phyloP scores from a whole-genome alignment of 441 rosid genomes.

The Adansonia gregorii region DNA sequence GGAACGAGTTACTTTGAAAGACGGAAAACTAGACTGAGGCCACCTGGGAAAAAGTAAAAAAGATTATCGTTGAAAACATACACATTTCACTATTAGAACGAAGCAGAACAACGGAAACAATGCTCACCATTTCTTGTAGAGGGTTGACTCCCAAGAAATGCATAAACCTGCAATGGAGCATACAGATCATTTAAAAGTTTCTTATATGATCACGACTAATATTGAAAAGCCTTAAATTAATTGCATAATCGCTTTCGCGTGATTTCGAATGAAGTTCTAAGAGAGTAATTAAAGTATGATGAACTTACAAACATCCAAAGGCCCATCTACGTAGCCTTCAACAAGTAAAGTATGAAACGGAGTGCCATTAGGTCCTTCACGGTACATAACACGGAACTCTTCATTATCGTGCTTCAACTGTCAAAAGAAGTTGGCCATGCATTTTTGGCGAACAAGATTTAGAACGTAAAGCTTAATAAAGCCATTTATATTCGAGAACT shows the following conservation, averaged over 20 bases:
- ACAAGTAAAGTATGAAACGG: conserved; percentile 85
- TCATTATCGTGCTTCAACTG: conserved; percentile 84
- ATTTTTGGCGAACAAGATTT: neutral
- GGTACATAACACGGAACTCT: conserved; percentile 93
- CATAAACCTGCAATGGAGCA: conserved; percentile 69
- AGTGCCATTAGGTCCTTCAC: conserved; percentile 84
- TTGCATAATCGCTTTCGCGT: conserved; percentile 11
- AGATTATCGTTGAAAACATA: neutral
- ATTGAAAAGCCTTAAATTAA: conserved; percentile 21
- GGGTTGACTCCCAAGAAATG: conserved; percentile 73
- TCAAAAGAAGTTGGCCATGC: conserved; percentile 19
- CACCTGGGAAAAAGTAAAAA: conserved; percentile 57
- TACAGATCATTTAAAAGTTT: conserved; percentile 24
- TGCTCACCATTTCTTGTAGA: conserved; percentile 81
- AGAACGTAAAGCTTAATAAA: conserved; percentile 14
- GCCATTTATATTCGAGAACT: neutral
- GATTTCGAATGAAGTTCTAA: conserved; percentile 20
- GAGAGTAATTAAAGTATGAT: neutral
- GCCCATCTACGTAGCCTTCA: conserved; percentile 91
- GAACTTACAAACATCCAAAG: conserved; percentile 79
- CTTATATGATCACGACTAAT: conserved; percentile 9
- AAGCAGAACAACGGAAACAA: neutral
- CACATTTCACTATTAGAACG: neutral
- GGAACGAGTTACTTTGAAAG: conserved; percentile 56
- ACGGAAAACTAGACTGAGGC: conserved; percentile 76